Evolutionary conservation across 768 basidiomycete genomes (phyloP).

Genomic region (Amanita rubescens): DNA sequence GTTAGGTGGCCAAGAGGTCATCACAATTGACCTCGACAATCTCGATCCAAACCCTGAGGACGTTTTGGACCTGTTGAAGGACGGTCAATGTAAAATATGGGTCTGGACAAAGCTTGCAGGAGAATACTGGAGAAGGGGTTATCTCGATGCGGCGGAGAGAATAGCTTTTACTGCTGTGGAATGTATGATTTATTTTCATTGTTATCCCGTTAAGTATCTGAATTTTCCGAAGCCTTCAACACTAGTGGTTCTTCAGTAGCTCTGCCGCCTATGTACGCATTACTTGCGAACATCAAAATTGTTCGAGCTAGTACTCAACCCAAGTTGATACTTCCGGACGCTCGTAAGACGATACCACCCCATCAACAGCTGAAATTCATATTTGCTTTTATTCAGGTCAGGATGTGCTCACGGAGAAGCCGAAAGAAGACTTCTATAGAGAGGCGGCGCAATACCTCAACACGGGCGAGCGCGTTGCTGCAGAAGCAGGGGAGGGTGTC

Average conservation of each 20-base stretch:
- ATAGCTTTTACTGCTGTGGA: constrained; percentile 62
- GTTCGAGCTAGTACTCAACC: constrained; percentile 78
- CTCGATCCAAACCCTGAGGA: constrained; percentile 76
- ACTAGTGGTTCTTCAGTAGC: constrained; percentile 40
- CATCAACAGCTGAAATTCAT: not conserved
- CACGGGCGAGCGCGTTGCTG: constrained; percentile 42
- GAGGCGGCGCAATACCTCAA: constrained; percentile 70
- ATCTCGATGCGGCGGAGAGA: constrained; percentile 68
- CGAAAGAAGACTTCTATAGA: constrained; percentile 61
- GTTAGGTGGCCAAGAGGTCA: constrained; percentile 75
- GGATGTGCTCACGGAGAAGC: constrained; percentile 53
- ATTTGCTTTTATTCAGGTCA: constrained; percentile 37
- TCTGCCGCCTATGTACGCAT: constrained; percentile 66
- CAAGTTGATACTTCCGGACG: constrained; percentile 62
- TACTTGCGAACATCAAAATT: constrained; percentile 83
- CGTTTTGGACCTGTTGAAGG: constrained; percentile 62
- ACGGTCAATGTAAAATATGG: constrained; percentile 63
- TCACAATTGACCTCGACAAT: constrained; percentile 83
- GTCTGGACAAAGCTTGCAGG: constrained; percentile 81
- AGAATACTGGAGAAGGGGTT: constrained; percentile 82
- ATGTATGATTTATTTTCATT: constrained; percentile 34
- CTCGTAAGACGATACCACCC: constrained; percentile 48
- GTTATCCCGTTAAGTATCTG: constrained; percentile 10
- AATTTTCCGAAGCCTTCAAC: constrained; percentile 37
- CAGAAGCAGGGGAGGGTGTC: constrained; percentile 53